Evolutionary conservation across 257 asterid genomes (phyloP).

Genomic region (Agastache rugosa): DNA sequence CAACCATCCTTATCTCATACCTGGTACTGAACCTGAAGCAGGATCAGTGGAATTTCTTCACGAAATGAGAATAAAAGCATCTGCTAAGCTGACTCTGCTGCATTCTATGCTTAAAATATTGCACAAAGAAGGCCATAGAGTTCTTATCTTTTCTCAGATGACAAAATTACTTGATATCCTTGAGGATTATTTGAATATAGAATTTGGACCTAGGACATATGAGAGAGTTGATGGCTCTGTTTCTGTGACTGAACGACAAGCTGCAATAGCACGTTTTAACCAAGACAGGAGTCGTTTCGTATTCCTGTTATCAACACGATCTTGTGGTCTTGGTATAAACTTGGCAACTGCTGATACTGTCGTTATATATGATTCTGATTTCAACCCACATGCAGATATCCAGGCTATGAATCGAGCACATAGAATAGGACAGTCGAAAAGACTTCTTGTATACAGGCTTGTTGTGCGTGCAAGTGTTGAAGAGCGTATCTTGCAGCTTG

Average conservation of each 20-base stretch:
- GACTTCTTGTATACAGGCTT: slow-evolving; percentile 95
- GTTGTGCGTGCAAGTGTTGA: slow-evolving; percentile 99
- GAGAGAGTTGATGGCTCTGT: slow-evolving; percentile 99
- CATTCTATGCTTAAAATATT: slow-evolving; percentile 92
- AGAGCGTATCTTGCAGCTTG: slow-evolving; percentile 98
- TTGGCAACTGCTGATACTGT: slow-evolving; percentile 99
- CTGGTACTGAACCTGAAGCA: slow-evolving; percentile 96
- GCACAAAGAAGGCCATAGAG: slow-evolving; percentile 89
- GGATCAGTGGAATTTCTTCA: slow-evolving; percentile 90
- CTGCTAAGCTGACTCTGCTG: slow-evolving; percentile 90
- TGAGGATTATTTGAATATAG: slow-evolving; percentile 88
- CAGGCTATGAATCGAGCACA: slow-evolving; percentile 99
- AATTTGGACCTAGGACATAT: slow-evolving; percentile 87
- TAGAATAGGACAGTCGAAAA: slow-evolving; percentile 92
- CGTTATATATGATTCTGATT: slow-evolving; percentile 93
- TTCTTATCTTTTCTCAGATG: slow-evolving; percentile 97
- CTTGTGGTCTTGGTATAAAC: slow-evolving; percentile 99
- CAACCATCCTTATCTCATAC: slow-evolving; percentile 98
- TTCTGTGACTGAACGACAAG: slow-evolving; percentile 83
- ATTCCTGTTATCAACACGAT: slow-evolving; percentile 90
- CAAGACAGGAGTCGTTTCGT: slow-evolving; percentile 95
- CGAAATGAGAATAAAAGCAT: slow-evolving; percentile 98
- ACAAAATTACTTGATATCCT: slow-evolving; percentile 94
- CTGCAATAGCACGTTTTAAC: slow-evolving; percentile 92
- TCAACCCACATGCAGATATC: slow-evolving; percentile 98